Percentiles rank a stretch among this genome's conserved stretches.
These are phyloP conservation scores for Auricularia heimuer DNA, from an alignment of 768 basidiomycete genomes.

Conservation along the genomic window DNA sequence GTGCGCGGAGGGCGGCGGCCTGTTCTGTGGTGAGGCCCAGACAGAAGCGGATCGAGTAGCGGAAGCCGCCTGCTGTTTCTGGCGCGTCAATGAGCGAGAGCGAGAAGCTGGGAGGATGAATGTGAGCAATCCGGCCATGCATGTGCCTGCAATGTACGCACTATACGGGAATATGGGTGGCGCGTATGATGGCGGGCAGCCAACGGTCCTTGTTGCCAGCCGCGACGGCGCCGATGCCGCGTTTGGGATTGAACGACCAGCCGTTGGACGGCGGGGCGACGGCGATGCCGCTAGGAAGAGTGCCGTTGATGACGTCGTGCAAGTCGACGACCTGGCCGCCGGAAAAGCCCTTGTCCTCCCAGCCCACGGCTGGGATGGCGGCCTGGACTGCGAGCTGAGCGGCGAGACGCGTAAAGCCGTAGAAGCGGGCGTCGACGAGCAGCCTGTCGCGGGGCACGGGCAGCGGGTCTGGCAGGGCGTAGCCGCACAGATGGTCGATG, in stretches of 20 bases:
- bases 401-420: not conserved
- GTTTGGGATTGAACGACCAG: not conserved
- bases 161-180: not conserved
- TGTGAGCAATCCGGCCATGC: not conserved
- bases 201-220: not conserved
- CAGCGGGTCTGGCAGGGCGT: not conserved
- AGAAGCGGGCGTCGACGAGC: not conserved
- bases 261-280: not conserved
- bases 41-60: not conserved
- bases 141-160: not conserved
- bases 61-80: not conserved
- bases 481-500: conserved; percentile 1
- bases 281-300: not conserved
- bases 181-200: not conserved
- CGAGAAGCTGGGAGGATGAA: not conserved
- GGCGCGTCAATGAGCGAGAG: not conserved
- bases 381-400: not conserved
- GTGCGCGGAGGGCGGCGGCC: not conserved
- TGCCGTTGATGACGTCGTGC: not conserved
- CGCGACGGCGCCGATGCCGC: not conserved
- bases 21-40: not conserved
- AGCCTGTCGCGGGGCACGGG: not conserved
- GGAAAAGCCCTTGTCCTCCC: not conserved
- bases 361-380: not conserved
- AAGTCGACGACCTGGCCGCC: not conserved